Evolutionary conservation across 108 stramenopile species (phyloP).

Genomic region (Conticribra guillardii): DNA sequence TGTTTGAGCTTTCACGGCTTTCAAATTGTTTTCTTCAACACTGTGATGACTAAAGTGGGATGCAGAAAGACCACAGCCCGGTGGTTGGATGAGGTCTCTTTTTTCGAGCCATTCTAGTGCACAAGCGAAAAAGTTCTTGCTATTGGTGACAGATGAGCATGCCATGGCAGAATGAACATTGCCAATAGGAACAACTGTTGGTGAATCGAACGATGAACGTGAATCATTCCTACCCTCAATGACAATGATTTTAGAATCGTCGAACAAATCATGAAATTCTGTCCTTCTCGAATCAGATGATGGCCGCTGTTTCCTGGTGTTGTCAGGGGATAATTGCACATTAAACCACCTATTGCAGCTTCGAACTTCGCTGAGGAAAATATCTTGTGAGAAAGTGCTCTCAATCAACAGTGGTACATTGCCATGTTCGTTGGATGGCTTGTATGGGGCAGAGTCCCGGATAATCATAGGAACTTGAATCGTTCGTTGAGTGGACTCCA

Average conservation of each 20-base stretch:
- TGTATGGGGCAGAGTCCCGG: slow-evolving; percentile 8
- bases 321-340: slow-evolving; percentile 8
- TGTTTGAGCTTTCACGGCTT: slow-evolving; percentile 16
- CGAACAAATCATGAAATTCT: background rate
- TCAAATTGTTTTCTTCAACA: slow-evolving; percentile 5
- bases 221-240: slow-evolving; percentile 28
- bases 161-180: slow-evolving; percentile 23
- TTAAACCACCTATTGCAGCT: slow-evolving; percentile 47
- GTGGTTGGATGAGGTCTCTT: slow-evolving; percentile 66
- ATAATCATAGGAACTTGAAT: slow-evolving; percentile 27
- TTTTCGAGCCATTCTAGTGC: slow-evolving; percentile 71
- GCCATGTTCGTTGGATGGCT: background rate
- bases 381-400: slow-evolving; percentile 36
- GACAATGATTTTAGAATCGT: slow-evolving; percentile 10
- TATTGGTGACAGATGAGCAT: slow-evolving; percentile 23
- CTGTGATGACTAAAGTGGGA: background rate
- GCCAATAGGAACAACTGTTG: slow-evolving; percentile 30
- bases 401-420: slow-evolving; percentile 29
- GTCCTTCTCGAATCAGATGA: background rate
- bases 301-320: background rate
- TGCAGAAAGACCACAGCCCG: slow-evolving; percentile 56
- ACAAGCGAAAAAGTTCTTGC: slow-evolving; percentile 53
- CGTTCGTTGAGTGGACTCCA: too few species aligned
- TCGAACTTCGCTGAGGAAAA: slow-evolving; percentile 41
- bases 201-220: background rate